phyloP scores from a whole-genome alignment of 768 basidiomycete species.

The Xerocomellus intermedius region DNA sequence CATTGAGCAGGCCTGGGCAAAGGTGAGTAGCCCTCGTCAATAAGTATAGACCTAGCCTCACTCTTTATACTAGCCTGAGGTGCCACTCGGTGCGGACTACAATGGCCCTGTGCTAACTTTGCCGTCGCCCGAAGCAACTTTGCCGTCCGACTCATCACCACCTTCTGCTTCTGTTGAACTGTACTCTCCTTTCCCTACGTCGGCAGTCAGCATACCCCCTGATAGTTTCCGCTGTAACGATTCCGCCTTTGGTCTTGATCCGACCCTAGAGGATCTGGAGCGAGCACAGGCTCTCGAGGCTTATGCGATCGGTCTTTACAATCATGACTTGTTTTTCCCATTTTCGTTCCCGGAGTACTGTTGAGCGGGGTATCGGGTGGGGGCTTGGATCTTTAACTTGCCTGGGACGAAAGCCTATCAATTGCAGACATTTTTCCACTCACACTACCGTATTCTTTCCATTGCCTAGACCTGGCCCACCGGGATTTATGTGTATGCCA shows the following conservation, averaged over 20 bases:
- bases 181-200: not conserved
- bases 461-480: constrained; percentile 1
- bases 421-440: not conserved
- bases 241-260: constrained; percentile 1
- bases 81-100: not conserved
- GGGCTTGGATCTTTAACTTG: not conserved
- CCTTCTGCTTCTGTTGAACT: not conserved
- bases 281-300: constrained; percentile 29
- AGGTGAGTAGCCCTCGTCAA: constrained; percentile 7
- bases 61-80: not conserved
- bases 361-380: constrained; percentile 1
- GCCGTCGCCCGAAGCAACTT: not conserved
- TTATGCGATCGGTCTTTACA: constrained; percentile 30
- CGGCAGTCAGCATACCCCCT: not conserved
- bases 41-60: not conserved
- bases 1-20: not conserved
- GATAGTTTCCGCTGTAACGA: constrained; percentile 4
- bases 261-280: constrained; percentile 21
- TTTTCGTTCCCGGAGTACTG: constrained; percentile 20
- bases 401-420: not conserved
- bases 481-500: not conserved
- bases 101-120: not conserved
- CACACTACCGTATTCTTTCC: not conserved
- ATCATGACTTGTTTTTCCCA: constrained; percentile 23
- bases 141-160: not conserved